A percentile compares a stretch with the other conserved stretches of the same genome.
Evolutionary conservation across 2,329 filamentous ascomycete genomes (phyloP).

Genomic region (Davidsoniella virescens): DNA sequence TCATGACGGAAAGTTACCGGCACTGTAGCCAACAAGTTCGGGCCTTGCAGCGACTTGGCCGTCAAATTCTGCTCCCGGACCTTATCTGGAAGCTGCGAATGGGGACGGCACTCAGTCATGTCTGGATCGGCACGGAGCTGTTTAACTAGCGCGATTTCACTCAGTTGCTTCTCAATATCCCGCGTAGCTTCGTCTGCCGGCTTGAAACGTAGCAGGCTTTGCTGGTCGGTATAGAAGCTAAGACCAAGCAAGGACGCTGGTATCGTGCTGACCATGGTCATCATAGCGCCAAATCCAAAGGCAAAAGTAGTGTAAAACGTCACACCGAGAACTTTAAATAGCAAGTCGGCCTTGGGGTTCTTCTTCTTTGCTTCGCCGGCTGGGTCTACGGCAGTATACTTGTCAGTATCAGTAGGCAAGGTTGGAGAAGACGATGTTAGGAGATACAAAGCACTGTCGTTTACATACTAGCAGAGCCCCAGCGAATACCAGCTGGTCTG

Average conservation of each 20-base stretch:
- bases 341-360: slow-evolving; percentile 3
- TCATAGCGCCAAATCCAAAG: slow-evolving; percentile 5
- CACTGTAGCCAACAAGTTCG: slow-evolving; percentile 62
- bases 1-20: slow-evolving; percentile 62
- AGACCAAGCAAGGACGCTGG: slow-evolving; percentile 13
- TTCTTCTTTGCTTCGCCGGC: neutral
- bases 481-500: neutral
- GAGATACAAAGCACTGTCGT: too few relatives aligned
- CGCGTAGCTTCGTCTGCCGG: slow-evolving; percentile 36
- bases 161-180: slow-evolving; percentile 57
- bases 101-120: slow-evolving; percentile 64
- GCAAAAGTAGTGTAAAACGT: slow-evolving; percentile 7
- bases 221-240: slow-evolving; percentile 40
- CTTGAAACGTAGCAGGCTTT: slow-evolving; percentile 52
- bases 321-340: slow-evolving; percentile 6
- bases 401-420: neutral
- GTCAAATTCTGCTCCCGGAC: slow-evolving; percentile 65
- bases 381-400: neutral
- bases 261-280: slow-evolving; percentile 12
- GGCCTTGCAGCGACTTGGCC: slow-evolving; percentile 59
- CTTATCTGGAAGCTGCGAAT: slow-evolving; percentile 63
- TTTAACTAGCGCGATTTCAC: slow-evolving; percentile 56
- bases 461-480: slow-evolving; percentile 8
- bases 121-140: slow-evolving; percentile 49
- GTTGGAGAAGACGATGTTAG: neutral